Evolutionary conservation across 164 flowering plant genomes (phyloP).

Genomic region (Brasenia schreberi): DNA sequence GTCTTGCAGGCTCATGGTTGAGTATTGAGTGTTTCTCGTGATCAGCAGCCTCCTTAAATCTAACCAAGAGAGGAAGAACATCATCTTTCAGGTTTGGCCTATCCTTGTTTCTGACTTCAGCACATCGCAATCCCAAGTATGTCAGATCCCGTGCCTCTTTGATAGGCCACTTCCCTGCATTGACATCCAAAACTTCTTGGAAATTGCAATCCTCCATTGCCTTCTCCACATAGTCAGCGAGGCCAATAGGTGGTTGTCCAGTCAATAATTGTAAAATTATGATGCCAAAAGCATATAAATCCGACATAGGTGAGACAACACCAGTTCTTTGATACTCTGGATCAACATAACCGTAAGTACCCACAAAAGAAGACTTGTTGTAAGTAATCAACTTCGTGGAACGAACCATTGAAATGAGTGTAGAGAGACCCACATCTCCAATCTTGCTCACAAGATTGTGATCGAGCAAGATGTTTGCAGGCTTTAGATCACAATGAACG

Average conservation of each 20-base stretch:
- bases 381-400: too few relatives aligned
- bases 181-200: conserved; percentile 38
- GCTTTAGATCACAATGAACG: too few relatives aligned
- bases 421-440: too few relatives aligned
- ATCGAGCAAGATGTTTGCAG: too few relatives aligned
- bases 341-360: conserved; percentile 72
- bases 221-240: conserved; percentile 31
- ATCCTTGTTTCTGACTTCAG: conserved; percentile 61
- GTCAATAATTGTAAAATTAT: conserved; percentile 59
- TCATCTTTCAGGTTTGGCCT: conserved; percentile 73
- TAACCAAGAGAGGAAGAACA: conserved; percentile 52
- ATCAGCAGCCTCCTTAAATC: conserved; percentile 37
- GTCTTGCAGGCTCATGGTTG: too few relatives aligned
- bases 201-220: conserved; percentile 32
- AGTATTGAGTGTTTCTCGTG: too few relatives aligned
- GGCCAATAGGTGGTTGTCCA: conserved; percentile 42
- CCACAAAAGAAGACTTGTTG: conserved; percentile 60
- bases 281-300: conserved; percentile 67
- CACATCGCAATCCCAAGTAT: conserved; percentile 46
- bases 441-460: too few relatives aligned
- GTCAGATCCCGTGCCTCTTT: conserved; percentile 47
- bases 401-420: too few relatives aligned
- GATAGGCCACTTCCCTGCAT: conserved; percentile 61
- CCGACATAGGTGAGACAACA: conserved; percentile 84
- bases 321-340: too few relatives aligned